phyloP scores from a whole-genome alignment of 78 protist genomes.

The Tieghemostelium lacteum region DNA sequence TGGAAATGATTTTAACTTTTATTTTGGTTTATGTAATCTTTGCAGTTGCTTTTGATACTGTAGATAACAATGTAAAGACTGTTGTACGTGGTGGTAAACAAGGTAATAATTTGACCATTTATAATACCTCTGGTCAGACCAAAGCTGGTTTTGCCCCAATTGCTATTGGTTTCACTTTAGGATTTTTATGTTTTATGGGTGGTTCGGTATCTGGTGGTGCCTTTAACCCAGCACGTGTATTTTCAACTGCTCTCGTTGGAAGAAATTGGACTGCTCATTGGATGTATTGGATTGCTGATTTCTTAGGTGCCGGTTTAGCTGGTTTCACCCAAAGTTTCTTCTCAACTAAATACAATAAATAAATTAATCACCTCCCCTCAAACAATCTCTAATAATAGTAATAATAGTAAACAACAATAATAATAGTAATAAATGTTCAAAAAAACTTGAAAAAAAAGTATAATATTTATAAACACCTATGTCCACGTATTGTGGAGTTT shows the following conservation, averaged over 20 bases:
- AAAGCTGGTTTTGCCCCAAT: conserved; percentile 86
- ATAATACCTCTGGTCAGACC: conserved; percentile 70
- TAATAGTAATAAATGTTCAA: too few species aligned
- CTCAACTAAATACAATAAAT: too few species aligned
- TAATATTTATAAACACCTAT: too few species aligned
- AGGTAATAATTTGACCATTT: conserved; percentile 73
- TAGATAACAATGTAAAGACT: conserved; percentile 49
- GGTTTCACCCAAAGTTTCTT: conserved; percentile 73
- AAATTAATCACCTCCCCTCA: too few species aligned
- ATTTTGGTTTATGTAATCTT: conserved; percentile 82
- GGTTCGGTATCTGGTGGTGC: conserved; percentile 84
- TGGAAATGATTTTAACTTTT: conserved; percentile 66
- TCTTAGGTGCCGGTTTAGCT: conserved; percentile 73
- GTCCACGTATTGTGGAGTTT: too few species aligned
- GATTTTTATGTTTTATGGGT: conserved; percentile 82
- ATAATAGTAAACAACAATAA: too few species aligned
- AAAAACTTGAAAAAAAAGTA: too few species aligned
- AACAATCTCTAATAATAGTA: too few species aligned
- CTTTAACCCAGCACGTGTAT: conserved; percentile 82
- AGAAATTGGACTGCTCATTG: conserved; percentile 46
- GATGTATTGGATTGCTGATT: conserved; percentile 77
- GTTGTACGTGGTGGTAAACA: conserved; percentile 51
- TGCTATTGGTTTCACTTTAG: conserved; percentile 86
- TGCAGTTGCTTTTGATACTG: conserved; percentile 82
- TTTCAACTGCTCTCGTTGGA: conserved; percentile 71